Evolutionary conservation across 1,284 basidiomycete genomes (phyloP), one percentile per base, ranked within the genome.

Genomic region (Apiotrichum mycotoxinovorans): DNA sequence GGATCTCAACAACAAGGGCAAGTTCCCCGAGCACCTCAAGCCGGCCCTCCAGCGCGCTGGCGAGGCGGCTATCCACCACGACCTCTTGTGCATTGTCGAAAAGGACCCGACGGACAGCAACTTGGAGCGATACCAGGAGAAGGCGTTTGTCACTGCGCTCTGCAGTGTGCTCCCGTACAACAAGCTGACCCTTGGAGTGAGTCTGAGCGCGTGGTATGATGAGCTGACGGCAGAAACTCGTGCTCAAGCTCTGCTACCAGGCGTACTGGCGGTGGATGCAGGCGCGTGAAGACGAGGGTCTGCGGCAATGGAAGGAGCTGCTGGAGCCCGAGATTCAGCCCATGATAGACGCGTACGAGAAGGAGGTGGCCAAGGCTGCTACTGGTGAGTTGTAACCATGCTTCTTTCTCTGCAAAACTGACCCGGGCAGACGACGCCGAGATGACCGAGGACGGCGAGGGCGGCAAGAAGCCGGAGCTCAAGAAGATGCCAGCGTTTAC

Each of bases 1-100:
- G 73, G 58, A 65, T 34, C 41, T 51, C 7, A 45, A 45, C n/a
- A 78, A 81, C 57, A 91, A 89, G 79, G 86, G 86, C 69, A 95
- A 92, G 75, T 97, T 97, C 79, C 93, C 93, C 8, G 86, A 87
- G 0, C 70, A 78, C 4, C 79, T 98, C 67, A 92, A 91, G 66
- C 87, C 87, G 0, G 69, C 84, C 4, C 83, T 97, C 8, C 79
- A 83, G 33, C 77, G 84, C 33, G 83, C 90, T 35, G 89, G 91
- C 1, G 76, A 89, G 50, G 81, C 87, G 51, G 94, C 94, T 0
- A 85, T 95, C 66, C 80, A 84, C 52, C 81, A 91, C 37, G 88
- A 67, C 34, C 25, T 70, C 37, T 69, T 72, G 27, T 60, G 60
- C 23, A 41, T 63, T n/a, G 43, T 57, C 25, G 63, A 67, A 40